Evolutionary conservation across 331 rosid genomes (phyloP).

Genomic region (Quercus lobata): DNA sequence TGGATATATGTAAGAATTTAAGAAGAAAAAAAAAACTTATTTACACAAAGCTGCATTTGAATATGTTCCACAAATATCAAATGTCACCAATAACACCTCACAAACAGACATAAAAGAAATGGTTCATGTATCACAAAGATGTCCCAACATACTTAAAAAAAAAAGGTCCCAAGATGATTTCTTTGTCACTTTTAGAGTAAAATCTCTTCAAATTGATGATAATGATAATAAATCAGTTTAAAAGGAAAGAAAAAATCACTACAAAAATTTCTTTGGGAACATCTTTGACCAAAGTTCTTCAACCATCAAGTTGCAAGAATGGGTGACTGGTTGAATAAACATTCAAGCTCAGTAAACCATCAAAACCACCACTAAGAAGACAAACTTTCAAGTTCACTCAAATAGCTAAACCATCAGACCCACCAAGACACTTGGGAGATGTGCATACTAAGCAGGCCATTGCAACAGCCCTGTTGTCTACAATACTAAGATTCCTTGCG

Average conservation of each 20-base stretch:
- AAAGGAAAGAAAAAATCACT: neutral
- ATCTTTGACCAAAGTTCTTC: neutral
- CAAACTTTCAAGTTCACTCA: neutral
- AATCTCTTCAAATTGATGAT: neutral
- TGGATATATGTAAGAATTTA: neutral
- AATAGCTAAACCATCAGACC: neutral
- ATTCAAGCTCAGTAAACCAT: neutral
- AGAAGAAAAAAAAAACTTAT: neutral
- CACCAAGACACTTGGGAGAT: neutral
- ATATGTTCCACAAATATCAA: neutral
- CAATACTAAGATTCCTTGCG: neutral
- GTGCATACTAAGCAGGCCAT: neutral
- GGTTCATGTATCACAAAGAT: neutral
- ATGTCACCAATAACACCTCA: neutral
- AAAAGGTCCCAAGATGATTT: too few relatives aligned
- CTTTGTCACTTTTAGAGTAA: neutral
- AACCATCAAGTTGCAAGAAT: neutral
- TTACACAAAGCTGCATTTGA: neutral
- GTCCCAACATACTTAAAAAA: neutral
- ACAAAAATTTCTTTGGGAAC: neutral
- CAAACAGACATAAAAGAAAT: neutral
- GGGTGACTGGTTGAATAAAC: neutral
- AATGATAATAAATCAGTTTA: neutral
- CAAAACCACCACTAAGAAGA: neutral
- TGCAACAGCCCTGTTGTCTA: neutral